Conservation (phyloP, 371 early-diverging fungal genomes). For the Dinochytrium kinnereticum region DNA sequence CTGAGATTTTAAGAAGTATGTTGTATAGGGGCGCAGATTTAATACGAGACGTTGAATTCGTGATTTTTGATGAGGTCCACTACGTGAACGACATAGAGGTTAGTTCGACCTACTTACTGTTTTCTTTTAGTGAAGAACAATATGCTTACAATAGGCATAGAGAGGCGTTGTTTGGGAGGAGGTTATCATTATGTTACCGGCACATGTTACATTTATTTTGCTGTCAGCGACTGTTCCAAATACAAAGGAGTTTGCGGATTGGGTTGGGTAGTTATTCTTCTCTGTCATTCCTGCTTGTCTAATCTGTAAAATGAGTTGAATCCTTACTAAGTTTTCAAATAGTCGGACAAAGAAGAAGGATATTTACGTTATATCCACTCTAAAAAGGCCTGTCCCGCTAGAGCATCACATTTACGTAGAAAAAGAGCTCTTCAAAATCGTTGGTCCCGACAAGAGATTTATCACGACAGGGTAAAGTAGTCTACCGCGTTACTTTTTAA, state of each 20-base stretch:
- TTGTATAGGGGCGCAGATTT: slow-evolving; percentile 97
- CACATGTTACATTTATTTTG: slow-evolving; percentile 91
- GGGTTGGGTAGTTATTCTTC: slow-evolving; percentile 84
- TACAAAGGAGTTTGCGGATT: slow-evolving; percentile 98
- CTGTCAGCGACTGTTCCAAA: slow-evolving; percentile 99
- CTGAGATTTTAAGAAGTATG: slow-evolving; percentile 99
- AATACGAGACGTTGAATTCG: slow-evolving; percentile 98
- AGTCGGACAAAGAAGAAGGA: slow-evolving; percentile 94
- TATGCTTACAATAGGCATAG: slow-evolving; percentile 45
- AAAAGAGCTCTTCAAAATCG: slow-evolving; percentile 83
- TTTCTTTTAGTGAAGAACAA: background rate
- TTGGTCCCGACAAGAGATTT: slow-evolving; percentile 73
- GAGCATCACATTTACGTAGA: slow-evolving; percentile 90
- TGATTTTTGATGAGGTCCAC: slow-evolving; percentile 99
- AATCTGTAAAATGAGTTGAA: no score
- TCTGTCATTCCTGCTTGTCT: background rate
- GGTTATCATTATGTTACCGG: slow-evolving; percentile 99
- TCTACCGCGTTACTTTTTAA: background rate
- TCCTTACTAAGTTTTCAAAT: background rate
- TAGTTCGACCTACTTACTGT: background rate
- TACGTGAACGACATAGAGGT: slow-evolving; percentile 98
- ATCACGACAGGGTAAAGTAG: slow-evolving; percentile 51
- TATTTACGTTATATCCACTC: slow-evolving; percentile 97
- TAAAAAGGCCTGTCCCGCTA: slow-evolving; percentile 96
- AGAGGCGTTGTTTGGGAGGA: slow-evolving; percentile 99